These are phyloP conservation scores for Sclerotinia spermophila DNA, from an alignment of 2,329 filamentous ascomycete genomes.

Conservation along the genomic window DNA sequence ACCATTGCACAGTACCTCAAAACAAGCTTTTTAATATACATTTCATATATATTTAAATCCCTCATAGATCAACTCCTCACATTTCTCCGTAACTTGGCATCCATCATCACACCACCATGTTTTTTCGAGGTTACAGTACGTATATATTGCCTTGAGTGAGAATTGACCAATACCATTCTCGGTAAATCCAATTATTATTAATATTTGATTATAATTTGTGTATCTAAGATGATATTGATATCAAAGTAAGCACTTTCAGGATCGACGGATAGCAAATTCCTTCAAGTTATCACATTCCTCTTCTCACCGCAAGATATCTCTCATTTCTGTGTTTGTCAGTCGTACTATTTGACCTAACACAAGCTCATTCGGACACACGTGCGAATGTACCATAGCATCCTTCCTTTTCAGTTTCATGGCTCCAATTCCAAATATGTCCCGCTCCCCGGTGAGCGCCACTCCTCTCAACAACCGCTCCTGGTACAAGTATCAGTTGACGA, in stretches of 20 bases:
- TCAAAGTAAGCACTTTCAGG: neutral
- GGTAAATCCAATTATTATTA: neutral
- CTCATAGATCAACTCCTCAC: conserved; percentile 3
- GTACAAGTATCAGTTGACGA: neutral
- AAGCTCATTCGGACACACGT: conserved; percentile 2
- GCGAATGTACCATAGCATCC: neutral
- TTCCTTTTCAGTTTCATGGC: neutral
- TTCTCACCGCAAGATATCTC: neutral
- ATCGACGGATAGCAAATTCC: neutral
- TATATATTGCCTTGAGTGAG: neutral
- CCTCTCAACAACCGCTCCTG: neutral
- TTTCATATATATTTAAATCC: conserved; percentile 8
- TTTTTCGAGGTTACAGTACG: neutral
- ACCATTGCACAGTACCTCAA: neutral
- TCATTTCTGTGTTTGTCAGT: neutral
- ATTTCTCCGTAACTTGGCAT: conserved; percentile 7
- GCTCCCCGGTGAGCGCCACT: neutral
- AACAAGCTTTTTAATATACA: conserved; percentile 10
- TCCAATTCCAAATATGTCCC: neutral
- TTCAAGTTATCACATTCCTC: conserved; percentile 1
- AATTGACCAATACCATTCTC: neutral
- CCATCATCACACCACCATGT: neutral
- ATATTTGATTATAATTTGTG: neutral
- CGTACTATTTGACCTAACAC: neutral
- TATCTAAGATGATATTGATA: conserved; percentile 2